Base-by-base conservation (phyloP, 345 rosid genomes). In the Pugionium dolabratum region DNA sequence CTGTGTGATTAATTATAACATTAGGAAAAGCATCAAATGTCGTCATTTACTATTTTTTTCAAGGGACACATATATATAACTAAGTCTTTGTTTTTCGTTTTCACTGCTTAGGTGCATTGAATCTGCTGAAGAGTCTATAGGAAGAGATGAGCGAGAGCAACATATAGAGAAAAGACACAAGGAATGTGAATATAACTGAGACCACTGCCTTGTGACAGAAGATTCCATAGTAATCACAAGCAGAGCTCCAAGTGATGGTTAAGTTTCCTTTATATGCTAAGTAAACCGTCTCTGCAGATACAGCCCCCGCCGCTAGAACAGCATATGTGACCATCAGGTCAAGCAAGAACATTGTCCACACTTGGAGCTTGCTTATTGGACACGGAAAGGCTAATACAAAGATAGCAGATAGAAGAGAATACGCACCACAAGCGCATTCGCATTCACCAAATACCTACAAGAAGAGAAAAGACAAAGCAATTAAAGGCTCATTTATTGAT, bases 301-400 rank as follows among this genome's bases (percentile, higher is more conserved):
- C 89, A 0, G 83, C 66, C 7, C 74, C 92, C 0, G 96, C 96
- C 1, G 78, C 85, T 54, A 91, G 79, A 50, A 84, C 80, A 59
- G 65, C 59, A 62, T 87, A 91, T 0, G 98, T 84, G 88, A 73
- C 56, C 44, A 66, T 45, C 2, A 52, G 76, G 62, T 90, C 97
- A 6, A 90, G 82, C 64, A 86, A 39, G 87, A 93, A 90, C 67
- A 90, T 66, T 31, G 85, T 84, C 97, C 96, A 88, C 2, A 86
- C 87, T 66, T 75, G 78, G 50, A 81, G 62, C 80, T 75, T 81
- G 70, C 89, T 79, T 51, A 66, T 51, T 51, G 73, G 48, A 36
- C 90, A 80, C 56, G 90, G 80, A 82, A 85, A 61, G 57, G 79
- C 86, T 57, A 82, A 9, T 37, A 59, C 37, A 50, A 30, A 51